Evolutionary conservation across 2,329 filamentous ascomycete genomes (phyloP).

Genomic region (Botrytis sinoallii): DNA sequence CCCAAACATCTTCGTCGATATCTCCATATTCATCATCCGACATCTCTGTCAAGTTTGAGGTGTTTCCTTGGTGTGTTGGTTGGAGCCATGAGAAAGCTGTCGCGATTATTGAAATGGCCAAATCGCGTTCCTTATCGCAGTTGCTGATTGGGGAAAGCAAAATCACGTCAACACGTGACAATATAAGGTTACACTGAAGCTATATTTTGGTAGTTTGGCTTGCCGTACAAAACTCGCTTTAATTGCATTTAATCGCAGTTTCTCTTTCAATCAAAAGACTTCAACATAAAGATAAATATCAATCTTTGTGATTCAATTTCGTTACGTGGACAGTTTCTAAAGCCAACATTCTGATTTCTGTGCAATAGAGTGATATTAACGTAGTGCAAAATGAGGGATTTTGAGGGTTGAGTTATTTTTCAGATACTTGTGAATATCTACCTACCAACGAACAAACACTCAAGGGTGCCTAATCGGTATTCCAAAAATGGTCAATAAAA

Average conservation of each 20-base stretch:
- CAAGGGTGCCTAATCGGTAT: not conserved
- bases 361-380: not conserved
- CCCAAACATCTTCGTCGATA: slow-evolving; percentile 17
- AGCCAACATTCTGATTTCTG: not conserved
- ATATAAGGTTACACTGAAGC: no score
- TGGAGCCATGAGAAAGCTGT: not conserved
- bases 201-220: not conserved
- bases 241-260: not conserved
- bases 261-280: not conserved
- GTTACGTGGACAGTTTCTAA: not conserved
- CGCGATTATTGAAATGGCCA: not conserved
- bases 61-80: not conserved
- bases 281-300: not conserved
- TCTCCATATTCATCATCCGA: slow-evolving; percentile 21
- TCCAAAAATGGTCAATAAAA: not conserved
- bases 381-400: not conserved
- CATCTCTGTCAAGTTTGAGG: slow-evolving; percentile 8
- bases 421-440: not conserved
- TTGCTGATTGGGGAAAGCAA: slow-evolving; percentile 1
- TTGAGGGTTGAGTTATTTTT: not conserved
- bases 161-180: slow-evolving; percentile 10
- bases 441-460: not conserved
- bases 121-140: slow-evolving; percentile 15
- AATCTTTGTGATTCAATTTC: not conserved
- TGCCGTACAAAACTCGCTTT: not conserved